phyloP scores from a whole-genome alignment of 345 rosid species.

The Nasturtium officinale region DNA sequence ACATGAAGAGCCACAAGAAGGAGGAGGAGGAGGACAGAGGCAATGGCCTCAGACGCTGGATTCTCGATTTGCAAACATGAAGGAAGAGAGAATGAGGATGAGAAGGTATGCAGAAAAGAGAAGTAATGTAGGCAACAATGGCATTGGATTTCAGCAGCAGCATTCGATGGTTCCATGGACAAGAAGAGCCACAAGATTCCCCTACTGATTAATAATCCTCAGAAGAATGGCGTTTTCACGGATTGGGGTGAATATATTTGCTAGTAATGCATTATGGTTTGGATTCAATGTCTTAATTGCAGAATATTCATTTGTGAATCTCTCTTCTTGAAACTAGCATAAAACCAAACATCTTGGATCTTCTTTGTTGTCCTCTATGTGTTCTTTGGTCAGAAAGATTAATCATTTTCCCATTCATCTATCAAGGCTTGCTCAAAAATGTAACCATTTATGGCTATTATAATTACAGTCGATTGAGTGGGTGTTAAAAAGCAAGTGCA shows the following conservation, averaged over 20 bases:
- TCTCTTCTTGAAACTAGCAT: background rate
- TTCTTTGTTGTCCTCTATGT: background rate
- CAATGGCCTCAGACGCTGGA: conserved; percentile 79
- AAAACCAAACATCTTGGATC: background rate
- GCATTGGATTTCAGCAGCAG: conserved; percentile 36
- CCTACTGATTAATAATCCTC: conserved; percentile 37
- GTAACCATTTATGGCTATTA: background rate
- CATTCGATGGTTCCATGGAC: conserved; percentile 52
- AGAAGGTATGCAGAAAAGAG: conserved; percentile 43
- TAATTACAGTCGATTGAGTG: background rate
- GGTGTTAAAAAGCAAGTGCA: background rate
- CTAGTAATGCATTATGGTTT: conserved; percentile 15
- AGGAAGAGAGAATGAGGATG: conserved; percentile 69
- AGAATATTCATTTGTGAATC: background rate
- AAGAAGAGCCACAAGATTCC: conserved; percentile 53
- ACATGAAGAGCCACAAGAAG: conserved; percentile 34
- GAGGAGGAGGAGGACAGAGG: conserved; percentile 47
- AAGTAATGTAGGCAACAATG: conserved; percentile 42
- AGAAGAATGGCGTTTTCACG: background rate
- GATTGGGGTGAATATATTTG: conserved; percentile 12
- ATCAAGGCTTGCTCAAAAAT: background rate
- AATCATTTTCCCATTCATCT: background rate
- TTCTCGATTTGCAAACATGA: conserved; percentile 80
- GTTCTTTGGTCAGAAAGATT: background rate
- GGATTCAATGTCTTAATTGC: background rate